Base-by-base conservation (phyloP, 768 basidiomycete species). In the Cystoderma amianthinum region DNA sequence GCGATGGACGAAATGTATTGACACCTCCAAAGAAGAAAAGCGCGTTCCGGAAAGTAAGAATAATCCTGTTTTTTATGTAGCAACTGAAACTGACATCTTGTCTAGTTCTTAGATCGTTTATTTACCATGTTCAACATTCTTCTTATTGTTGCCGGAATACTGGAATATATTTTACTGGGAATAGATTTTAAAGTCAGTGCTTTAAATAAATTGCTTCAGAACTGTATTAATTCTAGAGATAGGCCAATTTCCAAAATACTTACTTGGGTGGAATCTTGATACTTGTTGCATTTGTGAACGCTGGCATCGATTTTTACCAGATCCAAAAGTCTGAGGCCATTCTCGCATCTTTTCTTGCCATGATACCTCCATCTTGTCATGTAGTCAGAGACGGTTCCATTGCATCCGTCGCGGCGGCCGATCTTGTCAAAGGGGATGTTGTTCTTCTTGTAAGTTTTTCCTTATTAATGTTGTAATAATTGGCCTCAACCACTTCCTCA, bases 251-350 rank as follows among this genome's bases (percentile, higher is more conserved):
- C 48, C 63, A 66, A 47, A 82, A 82, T 51, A 79, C 78, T 0
- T 84, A 84, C 59, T 74, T 84, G 9, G 80, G 82, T 21, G 82
- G 74, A 20, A 82, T 83, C 54, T 65, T 83, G 44, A 82, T 83
- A 40, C 64, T 63, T 16, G 80, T 83, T 16, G 80, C 81, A 12
- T 80, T 84, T 56, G 56, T 82, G 43, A 84, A 84, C 48, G 82
- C 80, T 4, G 72, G 72, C 47, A 81, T 84, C 54, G 82, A 84
- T 55, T 84, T 79, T 55, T 74, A 74, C 55, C 82, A 84, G 62
- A 69, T 82, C 21, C 82, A 84, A 60, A 84, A 82, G 51, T 81
- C 80, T 6, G 82, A 82, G 53, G 79, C 80, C 28, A 84, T 84
- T 48, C 65, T 84, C 3, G 80, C 80, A 3, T 80, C 78, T 2